Conservation (phyloP, 1,284 basidiomycete genomes). For the Schizophyllum commune region DNA sequence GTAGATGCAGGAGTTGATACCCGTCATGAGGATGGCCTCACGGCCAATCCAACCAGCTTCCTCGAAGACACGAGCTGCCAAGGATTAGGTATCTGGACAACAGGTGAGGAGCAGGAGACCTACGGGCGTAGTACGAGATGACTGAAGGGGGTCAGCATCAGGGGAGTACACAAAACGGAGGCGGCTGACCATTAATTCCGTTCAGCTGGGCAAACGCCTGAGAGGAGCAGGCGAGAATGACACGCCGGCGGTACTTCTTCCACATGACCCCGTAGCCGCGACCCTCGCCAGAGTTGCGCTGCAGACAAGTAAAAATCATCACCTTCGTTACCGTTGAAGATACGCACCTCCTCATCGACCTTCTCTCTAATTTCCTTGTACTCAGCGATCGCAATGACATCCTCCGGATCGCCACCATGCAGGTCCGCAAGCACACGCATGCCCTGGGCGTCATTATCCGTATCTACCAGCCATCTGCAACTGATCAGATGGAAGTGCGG, state of each 20-base stretch:
- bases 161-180: constrained; percentile 6
- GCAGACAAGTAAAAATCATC: too few relatives aligned
- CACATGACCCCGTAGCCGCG: constrained; percentile 84
- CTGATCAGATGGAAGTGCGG: constrained; percentile 6
- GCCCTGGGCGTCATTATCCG: constrained; percentile 79
- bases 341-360: constrained; percentile 69
- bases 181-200: constrained; percentile 71
- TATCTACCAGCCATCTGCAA: constrained; percentile 85
- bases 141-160: constrained; percentile 36
- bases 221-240: constrained; percentile 94
- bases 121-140: constrained; percentile 92
- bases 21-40: constrained; percentile 95
- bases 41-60: constrained; percentile 98
- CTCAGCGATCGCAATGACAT: constrained; percentile 73
- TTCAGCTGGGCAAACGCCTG: constrained; percentile 97
- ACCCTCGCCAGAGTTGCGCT: constrained; percentile 72
- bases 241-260: constrained; percentile 81
- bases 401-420: constrained; percentile 78
- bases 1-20: constrained; percentile 89
- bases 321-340: too few relatives aligned
- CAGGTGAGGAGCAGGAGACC: constrained; percentile 24
- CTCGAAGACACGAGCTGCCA: constrained; percentile 73
- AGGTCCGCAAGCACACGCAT: constrained; percentile 87
- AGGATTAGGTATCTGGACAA: constrained; percentile 10
- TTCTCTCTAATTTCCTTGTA: constrained; percentile 91